Evolutionary conservation across 1,139 yeast genomes (phyloP).

Genomic region (Taiozyma sp.): DNA sequence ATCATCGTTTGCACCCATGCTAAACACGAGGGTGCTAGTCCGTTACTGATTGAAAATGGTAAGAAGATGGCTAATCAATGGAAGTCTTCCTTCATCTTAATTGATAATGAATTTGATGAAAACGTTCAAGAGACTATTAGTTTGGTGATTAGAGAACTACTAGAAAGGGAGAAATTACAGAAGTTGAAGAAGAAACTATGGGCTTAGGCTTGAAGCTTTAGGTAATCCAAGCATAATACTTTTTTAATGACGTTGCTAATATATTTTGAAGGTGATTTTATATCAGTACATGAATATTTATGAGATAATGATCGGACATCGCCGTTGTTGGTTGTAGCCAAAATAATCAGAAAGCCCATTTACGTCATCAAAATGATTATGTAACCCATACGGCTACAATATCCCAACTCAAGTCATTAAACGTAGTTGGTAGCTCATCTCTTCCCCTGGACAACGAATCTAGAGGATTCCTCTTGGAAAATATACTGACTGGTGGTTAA

Average conservation of each 20-base stretch:
- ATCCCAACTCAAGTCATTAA: no score
- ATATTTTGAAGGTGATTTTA: neutral
- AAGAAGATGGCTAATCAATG: constrained; percentile 48
- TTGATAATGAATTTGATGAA: constrained; percentile 43
- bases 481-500: constrained; percentile 30
- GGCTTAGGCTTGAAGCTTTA: neutral
- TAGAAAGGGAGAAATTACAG: constrained; percentile 36
- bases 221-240: neutral
- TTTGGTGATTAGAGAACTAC: constrained; percentile 51
- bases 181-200: constrained; percentile 18
- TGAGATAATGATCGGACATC: neutral
- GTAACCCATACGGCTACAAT: no score
- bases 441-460: neutral
- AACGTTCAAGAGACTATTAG: constrained; percentile 52
- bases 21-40: constrained; percentile 51
- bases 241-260: neutral
- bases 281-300: neutral
- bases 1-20: constrained; percentile 60
- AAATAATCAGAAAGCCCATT: no score
- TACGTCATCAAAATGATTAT: no score
- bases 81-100: constrained; percentile 58
- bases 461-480: constrained; percentile 31
- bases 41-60: constrained; percentile 51
- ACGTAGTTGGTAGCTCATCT: neutral
- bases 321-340: neutral